Evolutionary conservation across 371 early-diverging fungal genomes (phyloP), one percentile per base, ranked within the genome.

Genomic region (Rozella allomycis): DNA sequence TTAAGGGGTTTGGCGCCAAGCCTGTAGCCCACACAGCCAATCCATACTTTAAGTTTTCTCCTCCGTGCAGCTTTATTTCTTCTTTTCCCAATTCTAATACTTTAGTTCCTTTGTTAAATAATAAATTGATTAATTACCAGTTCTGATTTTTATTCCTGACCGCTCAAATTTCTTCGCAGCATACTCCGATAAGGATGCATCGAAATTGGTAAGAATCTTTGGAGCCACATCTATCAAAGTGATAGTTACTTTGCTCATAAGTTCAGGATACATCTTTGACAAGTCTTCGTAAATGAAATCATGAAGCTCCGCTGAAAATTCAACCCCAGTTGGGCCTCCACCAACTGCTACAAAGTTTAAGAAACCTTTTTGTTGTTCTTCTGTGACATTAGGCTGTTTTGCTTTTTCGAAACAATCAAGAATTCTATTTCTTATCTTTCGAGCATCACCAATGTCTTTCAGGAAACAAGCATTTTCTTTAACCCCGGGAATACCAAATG

Each of bases 21-120:
- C 86, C 86, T 1, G 86, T 81, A 3, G 78, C 65, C 86, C 86
- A 85, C 23, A 85, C 50, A 36, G 74, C 64, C 23, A 81, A 45
- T 2, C 81, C 79, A 40, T 60, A 72, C 12, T 74, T 68, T 0
- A 70, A 41, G 45, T 25, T 16, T 30, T 25, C 54, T 6, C 62
- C 67, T 20, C 47, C 53, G 20, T 55, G 45, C 14, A 67, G 37
- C 2, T 49, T 25, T 14, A 73, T 14, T 8, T 38, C 30, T 9
- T 47, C 46, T 23, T 51, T 39, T 4, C 41, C 52, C 27, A 86
- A 67, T 31, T 54, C 50, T 21, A 50, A 44, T 4, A 86, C 78
- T 26, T 72, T 53, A 14, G 81, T 63, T 32, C n/a, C n/a, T n/a
- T n/a, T n/a, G n/a, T n/a, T n/a, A n/a, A n/a, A n/a, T n/a, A n/a